phyloP scores from a whole-genome alignment of 371 early-diverging fungal species.

The Vairimorpha ceranae region DNA sequence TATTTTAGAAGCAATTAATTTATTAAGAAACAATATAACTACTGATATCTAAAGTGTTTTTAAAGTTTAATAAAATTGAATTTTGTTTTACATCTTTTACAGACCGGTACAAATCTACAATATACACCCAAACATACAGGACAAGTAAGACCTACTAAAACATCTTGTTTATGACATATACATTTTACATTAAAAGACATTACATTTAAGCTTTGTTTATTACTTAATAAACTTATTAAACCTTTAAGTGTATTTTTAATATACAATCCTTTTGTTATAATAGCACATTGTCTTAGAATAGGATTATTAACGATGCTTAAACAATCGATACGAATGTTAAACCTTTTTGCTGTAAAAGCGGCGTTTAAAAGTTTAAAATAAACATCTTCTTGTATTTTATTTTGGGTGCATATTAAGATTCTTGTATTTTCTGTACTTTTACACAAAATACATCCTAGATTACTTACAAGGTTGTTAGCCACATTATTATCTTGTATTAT shows the following conservation, averaged over 20 bases:
- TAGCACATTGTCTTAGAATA: conserved; percentile 19
- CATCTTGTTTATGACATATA: conserved; percentile 56
- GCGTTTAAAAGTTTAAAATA: conserved; percentile 49
- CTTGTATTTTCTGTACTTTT: neutral
- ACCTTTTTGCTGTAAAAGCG: conserved; percentile 41
- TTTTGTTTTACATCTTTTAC: conserved; percentile 61
- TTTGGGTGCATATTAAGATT: conserved; percentile 44
- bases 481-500: conserved; percentile 9
- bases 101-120: conserved; percentile 62
- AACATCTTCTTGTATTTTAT: conserved; percentile 23
- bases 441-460: conserved; percentile 49
- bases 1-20: neutral
- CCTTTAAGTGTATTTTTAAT: conserved; percentile 3
- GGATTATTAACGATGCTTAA: conserved; percentile 12
- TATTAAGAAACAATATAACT: neutral
- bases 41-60: neutral
- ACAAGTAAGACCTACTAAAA: conserved; percentile 55
- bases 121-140: conserved; percentile 62
- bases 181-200: conserved; percentile 37
- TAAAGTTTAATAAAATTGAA: conserved; percentile 38
- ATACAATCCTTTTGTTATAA: conserved; percentile 30
- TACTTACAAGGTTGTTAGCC: neutral
- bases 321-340: conserved; percentile 30
- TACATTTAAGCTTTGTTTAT: neutral
- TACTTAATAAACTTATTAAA: conserved; percentile 13